Base-by-base conservation (phyloP, 1,284 basidiomycete genomes). In the Ustilago esculenta region DNA sequence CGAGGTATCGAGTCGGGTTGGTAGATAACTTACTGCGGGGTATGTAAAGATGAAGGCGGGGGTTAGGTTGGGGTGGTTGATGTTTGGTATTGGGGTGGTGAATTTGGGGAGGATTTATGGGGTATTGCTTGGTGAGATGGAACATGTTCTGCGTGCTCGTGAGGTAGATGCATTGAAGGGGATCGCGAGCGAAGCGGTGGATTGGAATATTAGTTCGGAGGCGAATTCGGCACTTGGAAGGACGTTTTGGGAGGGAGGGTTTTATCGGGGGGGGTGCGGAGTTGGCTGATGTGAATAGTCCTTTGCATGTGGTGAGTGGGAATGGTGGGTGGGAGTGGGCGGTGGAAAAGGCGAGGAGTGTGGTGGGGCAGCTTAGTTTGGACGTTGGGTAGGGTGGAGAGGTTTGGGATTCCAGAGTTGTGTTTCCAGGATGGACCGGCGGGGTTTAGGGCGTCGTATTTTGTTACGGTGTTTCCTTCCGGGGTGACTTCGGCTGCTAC, bases 361-460 rank as follows among this genome's bases (percentile, higher is more conserved):
- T 69, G 9, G 61, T 71, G 2, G 40, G 23, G 7, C 61, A 71
- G 43, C 36, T 71, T 14, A 71, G 56, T n/a, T 48, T 71, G 40
- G 68, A 56, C 11, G 68, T 49, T 57, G 2, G 68, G 68, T 20
- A 48, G 53, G 18, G 68, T 61, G 12, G 61, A 66, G 20, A 55
- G 68, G 20, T 57, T 71, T 35, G 58, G 58, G 5, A 71, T 71
- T 27, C 56, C 64, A 20, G 59, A 63, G 55, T 33, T 72, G 11
- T 72, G 69, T 39, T 61, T 59, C 59, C 59, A 72, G 45, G 69
- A 72, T 21, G 59, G 65, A 45, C 68, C 68, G 0, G 54, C 60
- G 5, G 63, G 63, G 23, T 57, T 72, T 30, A 58, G 68, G 36
- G 61, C 58, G n/a, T 56, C 63, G 29, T 51, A 61, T 43, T 61